Evolutionary conservation across 2,329 filamentous ascomycete species (phyloP), one percentile per base, ranked within the genome.

Genomic region (Coniochaeta sp.): DNA sequence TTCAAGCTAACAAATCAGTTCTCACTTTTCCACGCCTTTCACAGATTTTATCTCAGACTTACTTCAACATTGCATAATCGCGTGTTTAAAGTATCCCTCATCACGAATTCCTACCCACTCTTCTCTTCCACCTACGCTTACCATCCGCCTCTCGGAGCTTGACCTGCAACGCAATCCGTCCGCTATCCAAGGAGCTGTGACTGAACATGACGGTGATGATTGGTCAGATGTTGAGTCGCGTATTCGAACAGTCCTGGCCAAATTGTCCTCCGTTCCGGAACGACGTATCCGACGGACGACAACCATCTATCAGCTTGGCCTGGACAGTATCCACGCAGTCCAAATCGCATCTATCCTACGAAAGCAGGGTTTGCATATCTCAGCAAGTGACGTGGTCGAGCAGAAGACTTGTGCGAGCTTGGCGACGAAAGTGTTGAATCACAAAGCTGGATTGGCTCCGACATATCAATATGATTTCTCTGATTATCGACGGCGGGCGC

Each of bases 251-350:
- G 76, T 85, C 0, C 71, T 93, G 19, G 79, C 84, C 0, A 74
- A 74, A 7, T 78, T 95, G 26, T 86, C 89, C 0, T 75, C 78
- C 1, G 72, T 81, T 5, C 70, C 81, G 0, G 60, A 70, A 1
- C 67, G 77, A 0, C 75, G 74, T 0, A 87, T 96, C 55, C 67
- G 70, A 3, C 79, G 79, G 14, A 70, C 81, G 11, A 91, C 86
- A 0, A 91, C 90, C 0, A 91, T 98, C 57, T 96, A 93, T 67
- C 86, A 89, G 61, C 82, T 96, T n/a, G 93, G 93, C 0, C 77
- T 97, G 3, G 93, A 97, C 72, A 97, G 93, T 70, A 95, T 98
- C 67, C 93, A 89, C 62, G 90, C 91, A 0, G 81, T 88, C 6
- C 92, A 96, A 68, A 79, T 96, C 11, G 90, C 91, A 0, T 81